These are phyloP conservation scores for Paraphaeosphaeria minitans DNA, from an alignment of 2,329 filamentous ascomycete species.

Conservation along the genomic window DNA sequence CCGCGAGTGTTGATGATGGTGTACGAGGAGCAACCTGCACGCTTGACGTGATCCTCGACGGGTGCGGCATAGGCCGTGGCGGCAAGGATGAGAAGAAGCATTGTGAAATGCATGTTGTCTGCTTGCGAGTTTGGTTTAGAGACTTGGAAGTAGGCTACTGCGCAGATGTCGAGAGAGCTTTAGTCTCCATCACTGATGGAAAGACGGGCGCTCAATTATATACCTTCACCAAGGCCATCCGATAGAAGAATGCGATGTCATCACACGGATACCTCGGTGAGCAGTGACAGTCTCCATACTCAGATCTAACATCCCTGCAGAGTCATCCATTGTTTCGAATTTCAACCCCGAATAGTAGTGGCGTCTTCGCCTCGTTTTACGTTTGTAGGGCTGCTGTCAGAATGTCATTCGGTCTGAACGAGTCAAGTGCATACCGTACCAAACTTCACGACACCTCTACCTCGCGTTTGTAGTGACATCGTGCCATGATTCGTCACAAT, in stretches of 20 bases:
- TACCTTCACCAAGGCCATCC: neutral
- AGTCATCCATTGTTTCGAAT: slow-evolving; percentile 3
- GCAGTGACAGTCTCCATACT: neutral
- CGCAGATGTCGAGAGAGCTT: no score
- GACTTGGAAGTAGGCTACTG: neutral
- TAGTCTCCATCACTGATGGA: neutral
- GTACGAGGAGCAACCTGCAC: slow-evolving; percentile 26
- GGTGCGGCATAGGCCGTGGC: slow-evolving; percentile 19
- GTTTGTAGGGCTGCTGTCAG: neutral
- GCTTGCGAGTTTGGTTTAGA: neutral
- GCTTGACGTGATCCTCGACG: slow-evolving; percentile 11
- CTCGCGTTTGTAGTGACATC: no score
- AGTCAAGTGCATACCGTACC: neutral
- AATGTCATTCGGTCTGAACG: neutral
- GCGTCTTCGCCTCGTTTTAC: neutral
- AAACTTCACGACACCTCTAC: neutral
- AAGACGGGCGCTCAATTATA: neutral
- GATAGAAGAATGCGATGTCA: neutral
- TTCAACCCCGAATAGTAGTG: neutral
- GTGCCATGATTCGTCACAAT: neutral
- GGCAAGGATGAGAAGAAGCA: slow-evolving; percentile 17
- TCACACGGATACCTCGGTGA: neutral
- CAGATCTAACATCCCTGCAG: neutral
- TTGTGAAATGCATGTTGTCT: slow-evolving; percentile 21
- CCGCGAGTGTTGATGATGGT: slow-evolving; percentile 33